phyloP scores from a whole-genome alignment of 179 eudicot genomes.

The Silene coronaria region DNA sequence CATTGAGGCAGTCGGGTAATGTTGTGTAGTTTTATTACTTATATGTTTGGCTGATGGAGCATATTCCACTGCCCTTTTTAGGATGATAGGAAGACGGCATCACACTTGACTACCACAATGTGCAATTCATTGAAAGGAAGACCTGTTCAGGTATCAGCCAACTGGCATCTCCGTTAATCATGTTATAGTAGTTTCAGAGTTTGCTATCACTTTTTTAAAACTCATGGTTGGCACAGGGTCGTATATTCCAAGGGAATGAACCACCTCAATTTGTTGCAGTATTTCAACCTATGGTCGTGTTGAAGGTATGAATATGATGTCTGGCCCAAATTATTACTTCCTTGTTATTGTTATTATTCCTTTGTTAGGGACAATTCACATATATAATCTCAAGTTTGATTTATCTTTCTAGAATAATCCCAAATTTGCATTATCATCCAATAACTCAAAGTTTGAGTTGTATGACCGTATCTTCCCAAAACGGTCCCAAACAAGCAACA shows the following conservation, averaged over 20 bases:
- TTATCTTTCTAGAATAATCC: neutral
- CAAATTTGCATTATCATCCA: neutral
- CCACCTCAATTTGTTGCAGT: conserved; percentile 94
- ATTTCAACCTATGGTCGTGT: conserved; percentile 91
- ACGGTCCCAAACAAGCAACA: too few species aligned
- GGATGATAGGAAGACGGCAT: conserved; percentile 84
- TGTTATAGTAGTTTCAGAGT: neutral
- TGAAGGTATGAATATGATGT: conserved; percentile 53
- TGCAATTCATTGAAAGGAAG: conserved; percentile 85
- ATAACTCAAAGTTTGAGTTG: too few species aligned
- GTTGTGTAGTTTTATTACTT: neutral
- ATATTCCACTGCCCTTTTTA: conserved; percentile 27
- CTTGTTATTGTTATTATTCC: neutral
- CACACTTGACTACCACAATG: conserved; percentile 70
- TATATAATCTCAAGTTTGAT: neutral
- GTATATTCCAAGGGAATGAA: conserved; percentile 84
- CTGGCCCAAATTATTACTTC: neutral
- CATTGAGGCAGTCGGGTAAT: too few species aligned
- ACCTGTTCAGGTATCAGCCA: conserved; percentile 68
- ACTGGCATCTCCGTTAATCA: conserved; percentile 6
- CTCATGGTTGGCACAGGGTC: conserved; percentile 53
- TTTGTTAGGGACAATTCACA: neutral
- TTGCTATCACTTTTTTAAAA: neutral
- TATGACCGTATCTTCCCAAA: too few species aligned
- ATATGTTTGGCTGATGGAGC: neutral